Base-by-base conservation (phyloP, 441 rosid genomes). In the Theobroma grandiflorum region DNA sequence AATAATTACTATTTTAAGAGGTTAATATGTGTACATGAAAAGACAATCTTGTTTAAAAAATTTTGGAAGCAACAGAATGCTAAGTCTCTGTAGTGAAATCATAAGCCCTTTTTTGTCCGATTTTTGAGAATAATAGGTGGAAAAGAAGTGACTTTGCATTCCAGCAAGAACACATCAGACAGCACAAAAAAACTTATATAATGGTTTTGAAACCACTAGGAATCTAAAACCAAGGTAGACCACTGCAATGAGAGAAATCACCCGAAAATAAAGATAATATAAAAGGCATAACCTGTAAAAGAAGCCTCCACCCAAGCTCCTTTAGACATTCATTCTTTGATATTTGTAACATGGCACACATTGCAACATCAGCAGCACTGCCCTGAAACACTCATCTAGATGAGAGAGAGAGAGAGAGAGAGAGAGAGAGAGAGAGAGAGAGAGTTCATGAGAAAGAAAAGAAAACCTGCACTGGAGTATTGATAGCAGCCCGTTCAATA, bases 291-390 rank as follows among this genome's bases (percentile, higher is more conserved):
- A 94, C 99, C 95, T 97, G 99, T 84, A 97, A 89, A 83, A 97
- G 92, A 79, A 97, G 88, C 81, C 81, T 95, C 99, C 99, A 97
- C 31, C 99, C 99, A 69, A 97, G 97, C 83, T 93, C 95, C 80
- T 90, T 85, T 80, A 97, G 80, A 31, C 84, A 86, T 45, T 70
- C 75, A 78, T 97, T 94, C 75, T 59, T 87, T 80, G 94, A 79
- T 89, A 97, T 97, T 88, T 91, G 91, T 80, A 97, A 79, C 99
- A 95, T 97, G 53, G 99, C 99, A 72, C 98, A 94, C 97, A 94
- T 97, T 73, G 98, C 99, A 78, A 97, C 98, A 86, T 97, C 98
- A 81, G 99, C 99, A 42, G 99, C 99, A 89, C 99, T 95, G 82
- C 99, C 98, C 99, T 96, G 93, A 80, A 77, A 35, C 59, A 71